phyloP scores from a whole-genome alignment of 306 rosid genomes.

The Urtica urens region DNA sequence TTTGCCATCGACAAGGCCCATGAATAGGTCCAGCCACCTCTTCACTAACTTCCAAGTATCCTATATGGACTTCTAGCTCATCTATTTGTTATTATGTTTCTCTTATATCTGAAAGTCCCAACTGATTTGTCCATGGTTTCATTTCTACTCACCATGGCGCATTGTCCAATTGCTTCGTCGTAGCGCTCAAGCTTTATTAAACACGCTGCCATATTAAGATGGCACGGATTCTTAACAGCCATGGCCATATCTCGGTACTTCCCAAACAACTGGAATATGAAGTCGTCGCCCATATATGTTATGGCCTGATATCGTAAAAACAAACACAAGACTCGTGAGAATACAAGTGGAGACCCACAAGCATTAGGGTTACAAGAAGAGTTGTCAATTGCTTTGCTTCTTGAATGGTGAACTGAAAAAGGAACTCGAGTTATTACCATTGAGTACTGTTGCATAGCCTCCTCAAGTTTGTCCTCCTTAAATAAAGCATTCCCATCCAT shows the following conservation, averaged over 20 bases:
- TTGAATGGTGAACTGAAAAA: slow-evolving; percentile 5
- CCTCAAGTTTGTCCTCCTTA: slow-evolving; percentile 81
- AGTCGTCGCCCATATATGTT: slow-evolving; percentile 89
- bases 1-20: too few relatives aligned
- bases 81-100: too few relatives aligned
- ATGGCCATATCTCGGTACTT: slow-evolving; percentile 87
- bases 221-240: slow-evolving; percentile 94
- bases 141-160: slow-evolving; percentile 55
- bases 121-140: not conserved
- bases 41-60: too few relatives aligned
- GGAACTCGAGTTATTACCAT: slow-evolving; percentile 55
- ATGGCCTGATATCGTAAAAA: slow-evolving; percentile 57
- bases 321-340: slow-evolving; percentile 12
- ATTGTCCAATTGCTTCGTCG: slow-evolving; percentile 87
- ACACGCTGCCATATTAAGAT: slow-evolving; percentile 87
- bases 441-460: slow-evolving; percentile 98
- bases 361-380: not conserved
- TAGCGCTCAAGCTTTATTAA: slow-evolving; percentile 70
- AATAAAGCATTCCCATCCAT: slow-evolving; percentile 87
- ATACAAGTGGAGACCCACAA: not conserved
- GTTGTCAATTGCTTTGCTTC: too few relatives aligned
- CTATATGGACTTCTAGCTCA: too few relatives aligned
- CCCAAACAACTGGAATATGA: slow-evolving; percentile 95
- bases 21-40: too few relatives aligned
- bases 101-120: too few relatives aligned